These are phyloP conservation scores for Linaria vulgaris DNA, from an alignment of 257 asterid species.

Conservation along the genomic window DNA sequence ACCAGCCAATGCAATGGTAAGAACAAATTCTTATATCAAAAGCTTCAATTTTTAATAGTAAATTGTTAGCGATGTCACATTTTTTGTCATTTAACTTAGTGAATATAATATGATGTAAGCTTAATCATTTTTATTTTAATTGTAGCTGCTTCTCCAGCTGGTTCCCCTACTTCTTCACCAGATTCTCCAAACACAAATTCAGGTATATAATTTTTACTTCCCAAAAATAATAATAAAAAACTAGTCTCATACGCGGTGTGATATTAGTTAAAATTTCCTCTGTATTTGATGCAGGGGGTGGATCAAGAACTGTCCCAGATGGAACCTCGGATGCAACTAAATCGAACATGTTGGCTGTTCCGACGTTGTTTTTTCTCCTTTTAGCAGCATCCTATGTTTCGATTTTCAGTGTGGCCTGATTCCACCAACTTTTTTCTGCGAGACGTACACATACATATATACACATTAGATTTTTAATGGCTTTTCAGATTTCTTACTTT, in stretches of 20 bases:
- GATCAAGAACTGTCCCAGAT: conserved; percentile 40
- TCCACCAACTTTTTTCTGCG: not conserved
- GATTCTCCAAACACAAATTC: conserved; percentile 42
- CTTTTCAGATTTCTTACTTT: not conserved
- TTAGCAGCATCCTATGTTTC: conserved; percentile 41
- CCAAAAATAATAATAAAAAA: too few species aligned
- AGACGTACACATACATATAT: not conserved
- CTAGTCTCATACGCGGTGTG: too few species aligned
- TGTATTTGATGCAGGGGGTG: conserved; percentile 28
- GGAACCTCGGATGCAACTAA: conserved; percentile 40
- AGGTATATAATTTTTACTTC: too few species aligned
- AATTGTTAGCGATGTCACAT: too few species aligned
- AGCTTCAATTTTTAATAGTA: not conserved
- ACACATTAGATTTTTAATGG: conserved; percentile 8
- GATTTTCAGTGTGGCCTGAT: conserved; percentile 29
- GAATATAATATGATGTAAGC: not conserved
- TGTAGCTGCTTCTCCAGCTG: conserved; percentile 64
- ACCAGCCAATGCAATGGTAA: conserved; percentile 62
- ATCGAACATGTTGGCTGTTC: conserved; percentile 32
- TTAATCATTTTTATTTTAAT: not conserved
- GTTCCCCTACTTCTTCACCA: conserved; percentile 51
- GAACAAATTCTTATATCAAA: not conserved
- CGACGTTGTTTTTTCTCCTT: conserved; percentile 23
- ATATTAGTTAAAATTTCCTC: not conserved
- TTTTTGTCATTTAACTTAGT: not conserved